Base-by-base conservation (phyloP, 352 stramenopile genomes). In the Saprolegnia parasitica region DNA sequence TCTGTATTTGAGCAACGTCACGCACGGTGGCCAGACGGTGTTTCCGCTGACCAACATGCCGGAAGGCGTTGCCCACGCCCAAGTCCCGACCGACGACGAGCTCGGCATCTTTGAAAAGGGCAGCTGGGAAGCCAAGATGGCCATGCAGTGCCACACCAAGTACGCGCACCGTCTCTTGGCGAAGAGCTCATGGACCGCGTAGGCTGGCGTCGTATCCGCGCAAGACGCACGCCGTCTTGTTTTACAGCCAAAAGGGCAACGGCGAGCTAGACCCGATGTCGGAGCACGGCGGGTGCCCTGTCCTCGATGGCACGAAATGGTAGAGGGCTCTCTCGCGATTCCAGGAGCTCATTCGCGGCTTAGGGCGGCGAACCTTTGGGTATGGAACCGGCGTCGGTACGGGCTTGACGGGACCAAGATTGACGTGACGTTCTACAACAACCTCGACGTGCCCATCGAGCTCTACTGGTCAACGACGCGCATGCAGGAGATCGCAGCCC, bases 281-380 rank as follows among this genome's bases (percentile, higher is more conserved):
- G 13, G 63, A 70, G 24, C 63, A 70, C 18, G 63, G 63, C n/a
- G 63, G 63, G 20, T 70, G 63, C 45, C 63, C 63, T 0, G 63
- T 70, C 35, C 50, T 70, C 26, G 63, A 70, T n/a, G 63, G 63
- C 45, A 70, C 63, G 1, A 70, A 70, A 63, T 70, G 63, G 63
- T 70, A 70, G 1, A 6, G 84, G 81, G 16, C 85, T 72, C 26
- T 97, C 86, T 76, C 87, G 87, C 20, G 81, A n/a, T n/a, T 96
- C 0, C 60, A 89, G 23, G 65, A 77, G 35, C 78, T 78, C n/a
- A 66, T 83, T 23, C 40, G 9, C 21, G 8, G 37, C 50, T 0
- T 70, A 70, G 63, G 63, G 87, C 82, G 39, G 87, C 88, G 20
- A 95, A 95, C 67, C 86, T 95, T 47, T 96, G 87, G 87, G 76